Percentiles rank a stretch among this genome's conserved stretches.
These are phyloP conservation scores for Kokia cookei DNA, from an alignment of 441 rosid species.

Conservation along the genomic window DNA sequence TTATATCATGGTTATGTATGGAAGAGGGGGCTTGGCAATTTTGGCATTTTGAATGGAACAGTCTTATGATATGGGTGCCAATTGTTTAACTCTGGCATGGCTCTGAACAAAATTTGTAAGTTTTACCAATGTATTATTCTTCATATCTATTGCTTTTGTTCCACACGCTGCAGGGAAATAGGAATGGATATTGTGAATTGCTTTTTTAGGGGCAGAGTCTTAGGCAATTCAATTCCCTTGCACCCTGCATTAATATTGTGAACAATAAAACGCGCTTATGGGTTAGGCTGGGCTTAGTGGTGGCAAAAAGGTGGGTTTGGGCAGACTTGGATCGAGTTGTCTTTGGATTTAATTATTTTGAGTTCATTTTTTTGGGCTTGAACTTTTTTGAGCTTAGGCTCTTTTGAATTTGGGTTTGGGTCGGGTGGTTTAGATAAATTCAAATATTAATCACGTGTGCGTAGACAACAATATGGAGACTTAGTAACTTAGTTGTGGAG, in stretches of 20 bases:
- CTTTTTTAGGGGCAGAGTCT: not conserved
- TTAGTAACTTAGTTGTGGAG: no score
- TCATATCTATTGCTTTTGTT: not conserved
- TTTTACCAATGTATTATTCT: not conserved
- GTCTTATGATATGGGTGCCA: not conserved
- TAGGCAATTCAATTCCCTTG: not conserved
- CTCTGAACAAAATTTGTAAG: not conserved
- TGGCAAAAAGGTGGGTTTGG: no score
- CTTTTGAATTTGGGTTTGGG: no score
- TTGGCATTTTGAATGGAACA: not conserved
- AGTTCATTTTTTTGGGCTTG: no score
- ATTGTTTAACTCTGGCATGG: not conserved
- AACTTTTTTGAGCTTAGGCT: no score
- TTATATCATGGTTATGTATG: slow-evolving; percentile 4
- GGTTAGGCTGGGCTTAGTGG: no score
- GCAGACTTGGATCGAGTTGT: no score
- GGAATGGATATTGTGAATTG: not conserved
- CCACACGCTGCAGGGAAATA: not conserved
- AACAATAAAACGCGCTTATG: not conserved
- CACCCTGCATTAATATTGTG: not conserved
- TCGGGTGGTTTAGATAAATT: no score
- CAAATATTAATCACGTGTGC: no score
- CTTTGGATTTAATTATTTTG: no score
- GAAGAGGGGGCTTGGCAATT: slow-evolving; percentile 12
- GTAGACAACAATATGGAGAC: no score